Base-by-base conservation (phyloP, 768 basidiomycete species). In the Obba rivulosa region DNA sequence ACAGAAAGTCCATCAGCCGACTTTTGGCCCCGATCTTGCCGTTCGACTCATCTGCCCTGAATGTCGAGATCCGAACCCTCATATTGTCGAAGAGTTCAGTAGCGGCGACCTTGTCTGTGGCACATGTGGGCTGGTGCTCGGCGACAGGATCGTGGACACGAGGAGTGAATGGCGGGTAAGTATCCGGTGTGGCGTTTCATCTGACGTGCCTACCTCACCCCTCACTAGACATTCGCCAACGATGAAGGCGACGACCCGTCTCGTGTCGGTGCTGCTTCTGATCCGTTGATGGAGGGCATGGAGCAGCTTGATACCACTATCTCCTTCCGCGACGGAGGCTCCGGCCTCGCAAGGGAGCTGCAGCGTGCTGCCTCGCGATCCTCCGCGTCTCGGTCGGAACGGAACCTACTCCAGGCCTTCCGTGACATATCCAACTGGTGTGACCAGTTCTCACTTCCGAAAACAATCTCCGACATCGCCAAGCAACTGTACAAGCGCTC, bases 241-340 rank as follows among this genome's bases (percentile, higher is more conserved):
- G 95, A 97, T 60, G 96, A 99, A 74, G 94, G 95, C 53, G 95
- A 97, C 66, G 96, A 99, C 66, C 96, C 96, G 54, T 98, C 96
- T 57, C 96, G 96, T 87, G 96, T 99, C 58, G 96, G 96, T 71
- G 93, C 92, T 46, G 92, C 93, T 38, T 81, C 86, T 17, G 92
- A 97, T 67, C 92, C 94, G 24, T 71, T 94, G 37, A 76, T 98
- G 71, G 92, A 97, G 66, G 93, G 92, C 34, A 85, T 92, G 59
- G 94, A 96, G 61, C 89, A 95, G 65, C 79, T 98, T 41, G 87
- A 93, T 60, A 98, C 96, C 28, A 80, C 91, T 48, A 97, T 98
- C 66, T 90, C 90, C 57, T 96, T 95, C 69, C 83, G 87, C 43
- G 96, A 98, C 62, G 94, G 94, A 52, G 90, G 93, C 43, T 87